A percentile compares a stretch with the other conserved stretches of the same genome.
Conservation (phyloP, 202 grass and related monocot genomes). For the Bolboschoenoplectus hybrid region DNA sequence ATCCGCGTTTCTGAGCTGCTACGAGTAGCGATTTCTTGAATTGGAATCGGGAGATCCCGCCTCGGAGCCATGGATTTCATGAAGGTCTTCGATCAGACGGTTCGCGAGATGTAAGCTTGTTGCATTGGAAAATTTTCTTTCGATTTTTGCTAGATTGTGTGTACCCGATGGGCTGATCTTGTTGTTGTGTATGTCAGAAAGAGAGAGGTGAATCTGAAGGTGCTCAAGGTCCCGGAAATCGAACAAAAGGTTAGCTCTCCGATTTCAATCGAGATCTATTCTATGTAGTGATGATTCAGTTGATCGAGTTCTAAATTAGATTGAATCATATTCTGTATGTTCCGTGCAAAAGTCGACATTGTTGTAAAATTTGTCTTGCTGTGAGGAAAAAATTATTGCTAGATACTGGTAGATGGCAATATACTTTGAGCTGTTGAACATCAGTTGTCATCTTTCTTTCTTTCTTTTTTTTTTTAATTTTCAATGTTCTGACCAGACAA, state of each 20-base stretch:
- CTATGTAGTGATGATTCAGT: neutral
- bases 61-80: constrained; percentile 81
- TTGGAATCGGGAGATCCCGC: constrained; percentile 23
- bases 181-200: constrained; percentile 57
- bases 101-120: constrained; percentile 87
- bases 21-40: neutral
- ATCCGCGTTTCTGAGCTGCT: neutral
- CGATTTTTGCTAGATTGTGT: neutral
- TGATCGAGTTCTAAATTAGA: neutral
- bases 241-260: constrained; percentile 91
- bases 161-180: neutral
- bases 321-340: constrained; percentile 3
- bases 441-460: neutral
- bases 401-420: constrained; percentile 19
- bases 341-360: constrained; percentile 9
- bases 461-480: neutral
- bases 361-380: constrained; percentile 22
- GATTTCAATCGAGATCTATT: constrained; percentile 40
- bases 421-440: neutral
- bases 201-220: constrained; percentile 99
- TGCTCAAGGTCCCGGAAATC: constrained; percentile 99
- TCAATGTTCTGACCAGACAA: constrained; percentile 13
- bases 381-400: constrained; percentile 20
- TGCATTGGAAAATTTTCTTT: constrained; percentile 12
- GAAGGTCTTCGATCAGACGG: constrained; percentile 98